Conservation (phyloP, 352 stramenopile species). For the Globisporangium sylvaticum region DNA sequence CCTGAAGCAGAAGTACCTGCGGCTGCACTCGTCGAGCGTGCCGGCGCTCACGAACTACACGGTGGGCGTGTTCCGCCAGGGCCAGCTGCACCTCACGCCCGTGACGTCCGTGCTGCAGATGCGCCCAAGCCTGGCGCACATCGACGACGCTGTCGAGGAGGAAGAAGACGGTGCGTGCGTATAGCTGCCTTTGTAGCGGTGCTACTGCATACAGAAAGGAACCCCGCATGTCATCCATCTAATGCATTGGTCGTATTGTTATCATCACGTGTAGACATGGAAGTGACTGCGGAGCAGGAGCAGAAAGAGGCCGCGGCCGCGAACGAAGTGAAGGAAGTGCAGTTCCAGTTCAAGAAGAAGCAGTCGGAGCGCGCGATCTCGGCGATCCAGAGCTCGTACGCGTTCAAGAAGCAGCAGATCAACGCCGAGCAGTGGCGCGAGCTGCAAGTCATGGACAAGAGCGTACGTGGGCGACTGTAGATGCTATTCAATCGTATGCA, state of each 20-base stretch:
- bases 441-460: slow-evolving; percentile 66
- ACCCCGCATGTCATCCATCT: neutral
- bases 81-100: slow-evolving; percentile 76
- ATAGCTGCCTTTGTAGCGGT: neutral
- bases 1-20: slow-evolving; percentile 66
- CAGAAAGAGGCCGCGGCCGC: slow-evolving; percentile 44
- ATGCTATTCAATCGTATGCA: neutral
- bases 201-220: neutral
- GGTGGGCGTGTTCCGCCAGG: slow-evolving; percentile 73
- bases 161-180: slow-evolving; percentile 33
- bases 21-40: slow-evolving; percentile 59
- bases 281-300: slow-evolving; percentile 35
- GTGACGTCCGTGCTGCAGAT: slow-evolving; percentile 72
- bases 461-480: slow-evolving; percentile 28
- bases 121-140: slow-evolving; percentile 72
- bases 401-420: slow-evolving; percentile 81
- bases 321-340: slow-evolving; percentile 70
- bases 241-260: neutral
- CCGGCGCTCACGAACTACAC: slow-evolving; percentile 75
- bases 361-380: slow-evolving; percentile 74
- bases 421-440: slow-evolving; percentile 76
- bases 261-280: slow-evolving; percentile 27
- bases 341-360: slow-evolving; percentile 89
- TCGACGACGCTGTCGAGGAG: slow-evolving; percentile 70
- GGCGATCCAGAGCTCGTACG: slow-evolving; percentile 81